phyloP scores from a whole-genome alignment of 345 rosid species.

The Populus davidiana region DNA sequence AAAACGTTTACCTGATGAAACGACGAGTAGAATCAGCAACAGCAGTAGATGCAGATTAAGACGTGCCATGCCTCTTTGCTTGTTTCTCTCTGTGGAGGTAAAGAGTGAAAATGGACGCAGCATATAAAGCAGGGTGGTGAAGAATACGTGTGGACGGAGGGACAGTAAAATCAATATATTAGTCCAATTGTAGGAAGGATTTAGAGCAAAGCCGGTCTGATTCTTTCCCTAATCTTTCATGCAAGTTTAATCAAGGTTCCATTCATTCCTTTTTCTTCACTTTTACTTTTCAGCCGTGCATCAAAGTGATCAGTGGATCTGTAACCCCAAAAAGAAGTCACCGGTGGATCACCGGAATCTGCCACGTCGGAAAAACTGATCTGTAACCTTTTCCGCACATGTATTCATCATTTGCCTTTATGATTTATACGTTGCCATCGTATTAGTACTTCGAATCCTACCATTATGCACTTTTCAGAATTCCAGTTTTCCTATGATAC shows the following conservation, averaged over 20 bases:
- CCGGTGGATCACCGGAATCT: background rate
- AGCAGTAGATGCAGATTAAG: conserved; percentile 23
- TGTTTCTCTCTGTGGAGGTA: background rate
- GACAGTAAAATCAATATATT: background rate
- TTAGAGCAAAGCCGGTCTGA: conserved; percentile 25
- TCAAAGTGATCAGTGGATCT: background rate
- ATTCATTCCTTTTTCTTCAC: background rate
- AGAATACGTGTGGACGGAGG: conserved; percentile 47
- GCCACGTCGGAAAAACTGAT: background rate
- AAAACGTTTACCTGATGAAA: conserved; percentile 43
- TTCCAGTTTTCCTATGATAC: too few species aligned
- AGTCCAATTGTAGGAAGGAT: background rate
- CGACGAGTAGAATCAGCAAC: conserved; percentile 23
- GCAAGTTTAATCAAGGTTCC: conserved; percentile 47
- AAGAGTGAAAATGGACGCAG: background rate
- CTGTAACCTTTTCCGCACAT: background rate
- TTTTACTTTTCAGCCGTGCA: background rate
- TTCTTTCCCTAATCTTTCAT: conserved; percentile 45
- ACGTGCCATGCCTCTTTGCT: conserved; percentile 33
- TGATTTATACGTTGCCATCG: too few species aligned
- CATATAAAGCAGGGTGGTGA: conserved; percentile 22
- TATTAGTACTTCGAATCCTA: too few species aligned
- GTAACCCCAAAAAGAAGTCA: background rate
- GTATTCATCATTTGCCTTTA: background rate
- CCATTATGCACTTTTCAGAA: too few species aligned